phyloP scores from a whole-genome alignment of 2,329 filamentous ascomycete species.

The Monilinia fructigena region DNA sequence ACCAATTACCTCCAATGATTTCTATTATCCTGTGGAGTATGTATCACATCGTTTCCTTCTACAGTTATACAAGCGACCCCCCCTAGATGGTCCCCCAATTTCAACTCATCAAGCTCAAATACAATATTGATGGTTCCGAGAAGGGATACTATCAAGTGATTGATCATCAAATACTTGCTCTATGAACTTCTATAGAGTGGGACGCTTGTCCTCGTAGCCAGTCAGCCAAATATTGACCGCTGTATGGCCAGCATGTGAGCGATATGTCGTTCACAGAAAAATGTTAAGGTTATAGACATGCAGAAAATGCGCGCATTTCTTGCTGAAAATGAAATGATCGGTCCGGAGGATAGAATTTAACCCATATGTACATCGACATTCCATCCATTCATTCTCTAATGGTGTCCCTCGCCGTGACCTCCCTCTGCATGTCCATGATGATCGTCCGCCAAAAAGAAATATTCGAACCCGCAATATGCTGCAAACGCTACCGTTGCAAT shows the following conservation, averaged over 20 bases:
- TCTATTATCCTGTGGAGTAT: not conserved
- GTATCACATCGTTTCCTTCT: not conserved
- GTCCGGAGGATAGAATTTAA: conserved; percentile 24
- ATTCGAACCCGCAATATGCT: conserved; percentile 85
- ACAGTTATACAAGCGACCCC: not conserved
- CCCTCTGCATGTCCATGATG: conserved; percentile 52
- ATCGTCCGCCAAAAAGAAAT: conserved; percentile 77
- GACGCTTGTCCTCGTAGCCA: not conserved
- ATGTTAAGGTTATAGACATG: not conserved
- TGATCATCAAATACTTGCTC: conserved; percentile 2
- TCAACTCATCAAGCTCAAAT: not conserved
- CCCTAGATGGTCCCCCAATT: not conserved
- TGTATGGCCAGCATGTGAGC: not conserved
- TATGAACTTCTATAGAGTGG: not conserved
- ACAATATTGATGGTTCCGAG: not conserved
- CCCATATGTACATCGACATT: conserved; percentile 43
- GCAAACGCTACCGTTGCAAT: conserved; percentile 90
- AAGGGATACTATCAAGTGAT: not conserved
- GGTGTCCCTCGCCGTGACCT: conserved; percentile 56
- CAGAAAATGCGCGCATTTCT: not conserved
- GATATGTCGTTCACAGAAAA: not conserved
- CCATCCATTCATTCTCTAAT: conserved; percentile 45
- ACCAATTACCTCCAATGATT: not conserved
- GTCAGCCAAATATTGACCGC: not conserved
- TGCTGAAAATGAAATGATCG: conserved; percentile 2